Base-by-base conservation (phyloP, 2,329 filamentous ascomycete genomes). In the Nemania sp. region DNA sequence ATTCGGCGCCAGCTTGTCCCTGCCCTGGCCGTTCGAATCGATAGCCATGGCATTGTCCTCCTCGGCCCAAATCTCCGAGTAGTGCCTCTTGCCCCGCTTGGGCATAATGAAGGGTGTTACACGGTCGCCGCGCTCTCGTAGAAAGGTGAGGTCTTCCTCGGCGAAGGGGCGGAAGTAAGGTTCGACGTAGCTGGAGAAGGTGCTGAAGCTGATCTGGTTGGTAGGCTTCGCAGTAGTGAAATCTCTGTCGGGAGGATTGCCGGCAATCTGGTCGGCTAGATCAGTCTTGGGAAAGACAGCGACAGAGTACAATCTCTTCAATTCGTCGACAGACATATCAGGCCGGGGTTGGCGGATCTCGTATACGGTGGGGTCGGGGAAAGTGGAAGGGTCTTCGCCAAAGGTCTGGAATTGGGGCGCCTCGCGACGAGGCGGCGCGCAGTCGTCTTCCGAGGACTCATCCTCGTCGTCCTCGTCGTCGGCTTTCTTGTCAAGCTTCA, bases 151-250 rank as follows among this genome's bases (percentile, higher is more conserved):
- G 68, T 99, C 94, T 69, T 99, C 94, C 68, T 99, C 94, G 0
- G 88, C 90, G 63, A 96, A 88, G 0, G 89, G 86, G 5, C 93
- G 84, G 61, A 97, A 94, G 74, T 90, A 97, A 0, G 92, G 90
- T 60, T 99, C 94, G 49, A 95, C 82, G 68, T 94, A 96, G 5
- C 89, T 86, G n/a, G 89, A 87, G 72, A 99, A 99, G 1, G 93
- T 96, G 52, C 85, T 88, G 61, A 94, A 94, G 69, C 89, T 92
- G 70, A 97, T 94, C 75, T 99, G 94, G 65, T 93, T 96, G 17
- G 87, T 86, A 5, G 93, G 91, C 70, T 97, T 99, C 28, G 91
- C 88, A 68, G 85, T 96, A 69, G 90, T 97, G 67, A 97, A 97
- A 74, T 99, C 94, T 70, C 90, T 91, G 71, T 97, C 92, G 1